Conservation (phyloP, 2,329 filamentous ascomycete genomes). For the Lachnum nothofagi region DNA sequence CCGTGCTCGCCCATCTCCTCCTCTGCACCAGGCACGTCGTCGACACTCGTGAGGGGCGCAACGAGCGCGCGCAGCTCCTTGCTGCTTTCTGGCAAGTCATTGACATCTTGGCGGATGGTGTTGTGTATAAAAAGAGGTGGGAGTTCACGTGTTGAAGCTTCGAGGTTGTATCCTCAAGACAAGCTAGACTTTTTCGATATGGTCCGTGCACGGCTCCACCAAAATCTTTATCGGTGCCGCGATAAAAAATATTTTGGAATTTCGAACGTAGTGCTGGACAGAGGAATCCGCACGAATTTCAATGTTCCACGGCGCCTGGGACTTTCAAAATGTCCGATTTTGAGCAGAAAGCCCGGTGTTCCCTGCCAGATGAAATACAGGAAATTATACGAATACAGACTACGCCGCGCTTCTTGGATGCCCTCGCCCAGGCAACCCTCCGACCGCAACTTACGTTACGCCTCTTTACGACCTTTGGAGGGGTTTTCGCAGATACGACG, state of each 20-base stretch:
- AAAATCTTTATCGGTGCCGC: conserved; percentile 14
- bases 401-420: conserved; percentile 64
- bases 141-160: conserved; percentile 2
- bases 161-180: conserved; percentile 12
- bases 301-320: too few species aligned
- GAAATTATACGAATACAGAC: conserved; percentile 59
- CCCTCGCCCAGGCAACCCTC: conserved; percentile 65
- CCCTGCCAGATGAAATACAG: conserved; percentile 68
- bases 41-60: conserved; percentile 48
- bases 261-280: conserved; percentile 5
- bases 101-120: conserved; percentile 47
- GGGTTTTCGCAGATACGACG: conserved; percentile 74
- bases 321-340: too few species aligned
- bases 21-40: conserved; percentile 42
- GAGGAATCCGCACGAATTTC: too few species aligned
- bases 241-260: conserved; percentile 18
- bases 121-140: conserved; percentile 9
- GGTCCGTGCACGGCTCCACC: conserved; percentile 8
- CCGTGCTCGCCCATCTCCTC: conserved; percentile 79
- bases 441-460: conserved; percentile 64
- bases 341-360: too few species aligned
- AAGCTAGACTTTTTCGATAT: conserved; percentile 12
- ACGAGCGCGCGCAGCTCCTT: conserved; percentile 59
- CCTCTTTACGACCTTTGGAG: conserved; percentile 70
- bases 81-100: conserved; percentile 59